A percentile compares a stretch with the other conserved stretches of the same genome.
Evolutionary conservation across 345 rosid species (phyloP).

Genomic region (Xanthoceras sorbifolium): DNA sequence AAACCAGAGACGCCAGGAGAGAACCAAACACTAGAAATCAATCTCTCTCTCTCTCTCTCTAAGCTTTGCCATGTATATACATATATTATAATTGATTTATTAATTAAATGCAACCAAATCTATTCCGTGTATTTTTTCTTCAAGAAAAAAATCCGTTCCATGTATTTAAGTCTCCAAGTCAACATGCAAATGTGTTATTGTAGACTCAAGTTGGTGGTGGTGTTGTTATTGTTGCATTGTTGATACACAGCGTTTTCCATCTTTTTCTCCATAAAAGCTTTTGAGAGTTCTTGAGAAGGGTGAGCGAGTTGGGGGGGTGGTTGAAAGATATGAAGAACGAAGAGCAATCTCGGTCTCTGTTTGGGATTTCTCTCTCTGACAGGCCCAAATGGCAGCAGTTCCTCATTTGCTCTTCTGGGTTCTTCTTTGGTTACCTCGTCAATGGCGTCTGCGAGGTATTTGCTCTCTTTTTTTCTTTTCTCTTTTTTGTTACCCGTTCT

Average conservation of each 20-base stretch:
- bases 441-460: slow-evolving; percentile 66
- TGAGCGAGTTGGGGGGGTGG: not conserved
- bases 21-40: no score
- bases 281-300: not conserved
- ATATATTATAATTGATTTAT: no score
- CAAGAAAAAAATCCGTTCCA: no score
- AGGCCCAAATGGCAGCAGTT: slow-evolving; percentile 61
- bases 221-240: not conserved
- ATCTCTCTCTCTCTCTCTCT: no score
- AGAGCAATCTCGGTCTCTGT: slow-evolving; percentile 56
- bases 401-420: slow-evolving; percentile 61
- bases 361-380: slow-evolving; percentile 60
- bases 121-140: not conserved
- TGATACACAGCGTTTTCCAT: not conserved
- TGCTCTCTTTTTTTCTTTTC: not conserved
- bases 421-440: slow-evolving; percentile 66
- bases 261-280: no score
- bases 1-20: no score
- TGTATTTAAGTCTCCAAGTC: not conserved
- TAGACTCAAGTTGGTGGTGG: not conserved
- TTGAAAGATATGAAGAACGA: slow-evolving; percentile 49
- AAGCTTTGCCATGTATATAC: no score
- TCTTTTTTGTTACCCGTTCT: not conserved
- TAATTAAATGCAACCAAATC: slow-evolving; percentile 6
- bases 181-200: slow-evolving; percentile 17